A percentile compares a stretch with the other conserved stretches of the same genome.
Evolutionary conservation across 257 asterid genomes (phyloP).

Genomic region (Ilex aquifolium): DNA sequence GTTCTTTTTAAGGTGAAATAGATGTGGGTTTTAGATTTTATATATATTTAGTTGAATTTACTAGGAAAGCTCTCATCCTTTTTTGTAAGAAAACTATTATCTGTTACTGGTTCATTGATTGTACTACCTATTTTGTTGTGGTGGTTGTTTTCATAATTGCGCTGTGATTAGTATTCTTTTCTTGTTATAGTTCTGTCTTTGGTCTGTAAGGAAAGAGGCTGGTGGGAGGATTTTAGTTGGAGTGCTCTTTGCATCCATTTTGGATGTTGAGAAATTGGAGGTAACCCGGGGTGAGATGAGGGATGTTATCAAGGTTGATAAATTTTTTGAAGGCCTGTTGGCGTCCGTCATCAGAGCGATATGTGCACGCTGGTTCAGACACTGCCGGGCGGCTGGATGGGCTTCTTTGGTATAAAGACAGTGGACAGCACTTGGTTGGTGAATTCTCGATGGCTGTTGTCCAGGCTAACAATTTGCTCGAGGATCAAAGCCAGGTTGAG

Average conservation of each 20-base stretch:
- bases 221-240: slow-evolving; percentile 4
- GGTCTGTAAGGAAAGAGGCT: slow-evolving; percentile 14
- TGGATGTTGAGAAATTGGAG: slow-evolving; percentile 39
- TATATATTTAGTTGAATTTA: slow-evolving; percentile 3
- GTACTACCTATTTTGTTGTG: background rate
- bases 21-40: background rate
- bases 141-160: background rate
- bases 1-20: slow-evolving; percentile 1
- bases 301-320: slow-evolving; percentile 56
- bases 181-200: background rate
- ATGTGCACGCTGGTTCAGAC: slow-evolving; percentile 29
- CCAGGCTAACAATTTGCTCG: slow-evolving; percentile 49
- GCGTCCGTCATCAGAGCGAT: slow-evolving; percentile 28
- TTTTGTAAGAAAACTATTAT: slow-evolving; percentile 2
- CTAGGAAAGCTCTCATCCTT: slow-evolving; percentile 9
- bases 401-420: slow-evolving; percentile 44
- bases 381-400: slow-evolving; percentile 48
- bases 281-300: slow-evolving; percentile 52
- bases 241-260: slow-evolving; percentile 34
- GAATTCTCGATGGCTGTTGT: slow-evolving; percentile 53
- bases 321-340: slow-evolving; percentile 43
- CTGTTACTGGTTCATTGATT: background rate
- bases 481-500: slow-evolving; percentile 55
- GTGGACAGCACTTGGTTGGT: slow-evolving; percentile 41
- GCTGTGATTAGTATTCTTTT: background rate